Evolutionary conservation across 1,139 yeast genomes (phyloP).

Genomic region (Sugiyamaella pinicola): DNA sequence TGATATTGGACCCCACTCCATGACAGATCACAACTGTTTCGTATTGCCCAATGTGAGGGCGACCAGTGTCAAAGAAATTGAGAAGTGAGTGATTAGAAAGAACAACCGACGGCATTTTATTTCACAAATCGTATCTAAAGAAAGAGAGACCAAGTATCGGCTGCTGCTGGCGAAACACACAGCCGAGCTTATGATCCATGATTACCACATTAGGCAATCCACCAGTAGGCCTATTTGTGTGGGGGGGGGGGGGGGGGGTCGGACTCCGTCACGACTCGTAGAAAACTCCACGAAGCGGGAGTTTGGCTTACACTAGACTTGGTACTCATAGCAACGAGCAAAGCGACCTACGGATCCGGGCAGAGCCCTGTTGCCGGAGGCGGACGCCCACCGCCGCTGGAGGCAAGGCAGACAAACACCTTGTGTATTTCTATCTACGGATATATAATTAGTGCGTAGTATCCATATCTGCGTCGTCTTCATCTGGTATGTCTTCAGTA

Average conservation of each 20-base stretch:
- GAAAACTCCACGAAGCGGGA: background rate
- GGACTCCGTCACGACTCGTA: background rate
- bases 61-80: constrained; percentile 10
- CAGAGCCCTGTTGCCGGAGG: constrained; percentile 14
- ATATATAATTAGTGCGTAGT: constrained; percentile 29
- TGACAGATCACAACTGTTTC: constrained; percentile 16
- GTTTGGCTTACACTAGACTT: no score
- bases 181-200: background rate
- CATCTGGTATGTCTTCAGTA: constrained; percentile 11
- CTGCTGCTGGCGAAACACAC: background rate
- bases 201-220: background rate
- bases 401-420: background rate
- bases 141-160: no score
- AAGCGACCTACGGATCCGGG: background rate
- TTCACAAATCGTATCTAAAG: no score
- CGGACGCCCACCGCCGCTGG: background rate
- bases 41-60: constrained; percentile 6
- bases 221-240: background rate
- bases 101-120: constrained; percentile 11
- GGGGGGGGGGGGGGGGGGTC: background rate
- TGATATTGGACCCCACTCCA: constrained; percentile 17
- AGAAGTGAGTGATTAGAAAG: constrained; percentile 12
- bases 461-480: constrained; percentile 28
- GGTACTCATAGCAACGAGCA: background rate
- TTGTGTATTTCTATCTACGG: constrained; percentile 4